phyloP scores from a whole-genome alignment of 345 rosid genomes.

The Gossypium anomalum region DNA sequence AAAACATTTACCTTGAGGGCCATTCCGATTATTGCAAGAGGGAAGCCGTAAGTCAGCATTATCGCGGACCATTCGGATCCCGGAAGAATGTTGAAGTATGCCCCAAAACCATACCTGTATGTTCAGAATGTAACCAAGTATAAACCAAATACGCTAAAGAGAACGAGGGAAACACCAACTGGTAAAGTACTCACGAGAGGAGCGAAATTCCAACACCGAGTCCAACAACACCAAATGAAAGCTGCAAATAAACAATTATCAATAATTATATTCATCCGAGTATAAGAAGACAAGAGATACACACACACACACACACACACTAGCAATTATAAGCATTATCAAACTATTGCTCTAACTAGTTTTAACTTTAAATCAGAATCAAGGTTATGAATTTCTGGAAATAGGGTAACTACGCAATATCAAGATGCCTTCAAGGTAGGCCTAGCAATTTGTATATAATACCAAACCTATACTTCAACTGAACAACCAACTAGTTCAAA shows the following conservation, averaged over 20 bases:
- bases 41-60: conserved; percentile 94
- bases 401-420: neutral
- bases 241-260: conserved; percentile 38
- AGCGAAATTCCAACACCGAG: conserved; percentile 74
- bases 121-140: conserved; percentile 11
- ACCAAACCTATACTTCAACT: neutral
- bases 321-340: neutral
- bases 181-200: conserved; percentile 57
- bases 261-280: neutral
- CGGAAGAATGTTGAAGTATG: conserved; percentile 86
- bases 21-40: conserved; percentile 97
- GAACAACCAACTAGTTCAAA: neutral
- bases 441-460: neutral
- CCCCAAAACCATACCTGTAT: conserved; percentile 87
- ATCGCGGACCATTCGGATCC: conserved; percentile 98
- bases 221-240: conserved; percentile 89
- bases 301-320: neutral
- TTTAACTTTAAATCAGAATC: neutral
- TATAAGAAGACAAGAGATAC: no score
- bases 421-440: neutral
- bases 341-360: neutral
- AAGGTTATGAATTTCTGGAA: neutral
- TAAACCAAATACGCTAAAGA: conserved; percentile 10
- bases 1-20: conserved; percentile 72
- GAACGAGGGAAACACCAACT: neutral